Base-by-base conservation (phyloP, 352 stramenopile genomes). In the Phytophthora lateralis region DNA sequence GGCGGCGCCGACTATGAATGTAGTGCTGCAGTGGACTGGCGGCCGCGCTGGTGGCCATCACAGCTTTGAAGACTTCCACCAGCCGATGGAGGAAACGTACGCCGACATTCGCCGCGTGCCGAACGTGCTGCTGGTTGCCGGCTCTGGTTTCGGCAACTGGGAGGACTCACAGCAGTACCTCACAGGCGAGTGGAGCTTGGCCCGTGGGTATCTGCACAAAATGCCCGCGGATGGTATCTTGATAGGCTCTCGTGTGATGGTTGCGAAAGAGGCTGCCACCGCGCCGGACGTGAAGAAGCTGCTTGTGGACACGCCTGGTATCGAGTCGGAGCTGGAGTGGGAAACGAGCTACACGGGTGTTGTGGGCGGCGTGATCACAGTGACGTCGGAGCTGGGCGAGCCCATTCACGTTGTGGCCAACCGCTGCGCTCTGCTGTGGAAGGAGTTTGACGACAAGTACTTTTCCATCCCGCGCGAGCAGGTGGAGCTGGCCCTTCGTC, bases 1-100 rank as follows among this genome's bases (percentile, higher is more conserved):
- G 14, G 77, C 75, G 3, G 56, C 69, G 43, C 80, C 82, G 11
- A 73, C 47, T 8, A 92, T 95, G 80, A 80, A 77, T 30, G 70
- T 97, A 34, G 92, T 97, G 80, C 52, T 96, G 17, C 87, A 96
- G 73, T 97, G 89, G 87, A 96, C 89, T 37, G 88, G 85, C 7
- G 85, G 87, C 35, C 87, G 87, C 32, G 89, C 85, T 26, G 87
- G 89, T 69, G 87, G 89, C 11, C 89, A 96, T 67, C 87, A 97
- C 75, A 94, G 83, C 59, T 95, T 93, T 26, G 87, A 97, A 60
- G 87, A 97, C 67, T 94, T 97, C 57, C 89, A 96, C 70, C 47
- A 80, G 37, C 87, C 89, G 8, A 71, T 96, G 9, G 75, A 88
- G 27, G 61, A 69, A 14, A 85, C 82, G 46, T 96, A 96, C 63